These are phyloP conservation scores for Thelonectria discophora DNA, from an alignment of 2,329 filamentous ascomycete genomes.

Conservation along the genomic window DNA sequence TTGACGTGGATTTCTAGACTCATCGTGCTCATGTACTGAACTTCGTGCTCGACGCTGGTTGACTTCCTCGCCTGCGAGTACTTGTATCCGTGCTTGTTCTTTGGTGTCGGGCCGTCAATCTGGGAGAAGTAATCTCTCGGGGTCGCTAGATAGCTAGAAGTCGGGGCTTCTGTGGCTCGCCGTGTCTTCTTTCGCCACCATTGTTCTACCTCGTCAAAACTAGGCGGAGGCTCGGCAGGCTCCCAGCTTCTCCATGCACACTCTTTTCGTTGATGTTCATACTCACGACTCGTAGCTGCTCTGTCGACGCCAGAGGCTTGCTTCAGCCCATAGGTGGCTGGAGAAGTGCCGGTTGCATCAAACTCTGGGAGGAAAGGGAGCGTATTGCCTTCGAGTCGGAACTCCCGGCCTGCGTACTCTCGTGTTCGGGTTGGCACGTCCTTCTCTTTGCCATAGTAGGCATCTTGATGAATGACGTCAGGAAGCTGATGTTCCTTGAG, in stretches of 20 bases:
- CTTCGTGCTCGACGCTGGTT: slow-evolving; percentile 82
- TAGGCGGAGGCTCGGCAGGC: slow-evolving; percentile 75
- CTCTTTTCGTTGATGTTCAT: slow-evolving; percentile 56
- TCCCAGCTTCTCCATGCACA: slow-evolving; percentile 77
- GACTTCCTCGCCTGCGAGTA: slow-evolving; percentile 81
- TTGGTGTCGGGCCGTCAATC: slow-evolving; percentile 88
- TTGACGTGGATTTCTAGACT: slow-evolving; percentile 93
- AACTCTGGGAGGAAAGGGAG: slow-evolving; percentile 84
- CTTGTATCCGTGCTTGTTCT: slow-evolving; percentile 82
- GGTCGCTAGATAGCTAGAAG: slow-evolving; percentile 34
- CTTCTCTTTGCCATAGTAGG: slow-evolving; percentile 83
- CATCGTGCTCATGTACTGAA: slow-evolving; percentile 96
- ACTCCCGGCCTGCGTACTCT: slow-evolving; percentile 90
- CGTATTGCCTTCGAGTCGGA: slow-evolving; percentile 77
- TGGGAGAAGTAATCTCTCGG: slow-evolving; percentile 71
- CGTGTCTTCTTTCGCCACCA: slow-evolving; percentile 67
- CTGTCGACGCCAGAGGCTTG: slow-evolving; percentile 58
- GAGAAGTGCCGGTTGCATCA: slow-evolving; percentile 66
- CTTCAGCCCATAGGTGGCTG: slow-evolving; percentile 65
- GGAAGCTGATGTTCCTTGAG: slow-evolving; percentile 55
- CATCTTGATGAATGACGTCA: slow-evolving; percentile 81
- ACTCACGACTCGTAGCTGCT: slow-evolving; percentile 57
- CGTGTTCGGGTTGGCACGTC: slow-evolving; percentile 81
- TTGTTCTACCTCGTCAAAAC: slow-evolving; percentile 69
- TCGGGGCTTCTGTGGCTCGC: slow-evolving; percentile 11